Base-by-base conservation (phyloP, 108 stramenopile genomes). In the Mediolabrus comicus region DNA sequence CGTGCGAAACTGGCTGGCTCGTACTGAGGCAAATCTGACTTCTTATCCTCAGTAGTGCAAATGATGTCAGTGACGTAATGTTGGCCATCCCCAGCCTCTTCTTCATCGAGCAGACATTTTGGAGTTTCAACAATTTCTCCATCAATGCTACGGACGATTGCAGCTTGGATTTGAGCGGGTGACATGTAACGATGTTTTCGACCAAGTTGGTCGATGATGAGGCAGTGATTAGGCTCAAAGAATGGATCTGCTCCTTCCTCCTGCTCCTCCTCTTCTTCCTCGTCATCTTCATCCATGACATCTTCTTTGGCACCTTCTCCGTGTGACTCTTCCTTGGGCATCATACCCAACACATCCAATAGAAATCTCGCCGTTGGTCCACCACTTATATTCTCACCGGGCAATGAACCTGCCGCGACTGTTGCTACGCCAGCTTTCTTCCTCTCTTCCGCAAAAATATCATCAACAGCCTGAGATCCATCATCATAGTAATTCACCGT, bases 1-100 rank as follows among this genome's bases (percentile, higher is more conserved):
- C 77, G 71, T 25, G 71, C 72, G 39, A 78, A 78, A 59, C 72
- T 73, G 8, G 66, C 51, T 26, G 77, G 71, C 61, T 78, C 77
- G 30, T 51, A 73, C 16, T 72, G 49, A 11, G 71, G 65, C 58
- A 78, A 33, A 73, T 72, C 77, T 3, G 33, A 27, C 10, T 41
- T 34, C 58, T 78, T 73, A 49, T 78, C 77, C 13, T 59, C 72
- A 4, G 59, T 62, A 16, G 65, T 67, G 65, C 65, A 73, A 24
- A 64, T 28, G 19, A 76, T 68, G 53, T 76, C 68, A 0, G 75
- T 63, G 12, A 76, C 54, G 49, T 76, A 69, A 9, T 31, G 14
- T 3, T 41, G 17, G 0, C 13, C 2, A 13, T 75, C 43, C 10
- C 52, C 46, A 16, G 63, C n/a, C 28, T 69, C 62, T 57, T 76